A percentile compares a stretch with the other conserved stretches of the same genome.
phyloP scores from a whole-genome alignment of 768 basidiomycete genomes.

The Boletellus ananiceps region DNA sequence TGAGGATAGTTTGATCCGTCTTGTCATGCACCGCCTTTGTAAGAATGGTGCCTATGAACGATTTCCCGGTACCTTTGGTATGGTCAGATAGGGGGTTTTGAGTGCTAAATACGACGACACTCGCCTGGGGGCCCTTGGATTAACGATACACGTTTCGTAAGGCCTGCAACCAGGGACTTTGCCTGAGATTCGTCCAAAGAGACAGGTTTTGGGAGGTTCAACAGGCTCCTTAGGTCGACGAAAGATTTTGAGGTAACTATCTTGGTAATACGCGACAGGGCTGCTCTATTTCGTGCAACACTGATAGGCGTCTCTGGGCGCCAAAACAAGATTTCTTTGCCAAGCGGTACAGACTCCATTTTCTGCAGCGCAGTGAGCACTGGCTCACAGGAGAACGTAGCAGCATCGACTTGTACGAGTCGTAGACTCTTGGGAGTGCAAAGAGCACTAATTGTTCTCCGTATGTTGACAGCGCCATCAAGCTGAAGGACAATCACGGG shows the following conservation, averaged over 20 bases:
- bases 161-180: slow-evolving; percentile 42
- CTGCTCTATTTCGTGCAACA: neutral
- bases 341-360: slow-evolving; percentile 40
- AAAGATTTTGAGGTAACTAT: slow-evolving; percentile 28
- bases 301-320: slow-evolving; percentile 16
- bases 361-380: slow-evolving; percentile 53
- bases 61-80: slow-evolving; percentile 61
- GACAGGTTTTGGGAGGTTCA: slow-evolving; percentile 36
- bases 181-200: slow-evolving; percentile 49
- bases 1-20: slow-evolving; percentile 47
- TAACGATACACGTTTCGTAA: slow-evolving; percentile 51
- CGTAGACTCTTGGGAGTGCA: slow-evolving; percentile 29
- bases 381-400: slow-evolving; percentile 58
- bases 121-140: slow-evolving; percentile 71
- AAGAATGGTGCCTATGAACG: slow-evolving; percentile 61
- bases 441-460: slow-evolving; percentile 37
- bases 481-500: slow-evolving; percentile 54
- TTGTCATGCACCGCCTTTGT: slow-evolving; percentile 53
- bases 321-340: slow-evolving; percentile 53
- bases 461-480: slow-evolving; percentile 37
- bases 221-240: slow-evolving; percentile 35
- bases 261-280: slow-evolving; percentile 19
- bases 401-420: slow-evolving; percentile 54
- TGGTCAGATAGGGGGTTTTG: neutral
- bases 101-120: neutral